phyloP scores from a whole-genome alignment of 106 monocot genomes.

The Ottelia alismoides region DNA sequence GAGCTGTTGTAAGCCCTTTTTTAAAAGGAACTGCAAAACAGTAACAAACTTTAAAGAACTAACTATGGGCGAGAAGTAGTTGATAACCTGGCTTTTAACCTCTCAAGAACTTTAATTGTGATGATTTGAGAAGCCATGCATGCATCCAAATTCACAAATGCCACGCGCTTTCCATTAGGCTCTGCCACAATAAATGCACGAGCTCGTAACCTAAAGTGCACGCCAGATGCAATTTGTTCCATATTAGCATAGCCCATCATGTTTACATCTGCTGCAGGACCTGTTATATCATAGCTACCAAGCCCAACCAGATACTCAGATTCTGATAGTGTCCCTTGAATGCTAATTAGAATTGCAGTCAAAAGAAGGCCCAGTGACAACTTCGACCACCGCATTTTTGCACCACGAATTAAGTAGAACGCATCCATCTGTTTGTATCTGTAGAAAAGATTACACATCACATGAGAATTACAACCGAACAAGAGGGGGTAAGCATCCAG shows the following conservation, averaged over 20 bases:
- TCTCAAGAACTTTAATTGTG: constrained; percentile 68
- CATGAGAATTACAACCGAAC: no score
- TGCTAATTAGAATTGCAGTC: background rate
- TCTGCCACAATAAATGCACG: constrained; percentile 24
- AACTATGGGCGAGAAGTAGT: no score
- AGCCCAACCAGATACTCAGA: constrained; percentile 20
- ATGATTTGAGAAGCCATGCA: constrained; percentile 94
- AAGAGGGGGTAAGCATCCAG: no score
- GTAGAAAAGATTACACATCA: no score
- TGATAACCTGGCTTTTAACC: constrained; percentile 84
- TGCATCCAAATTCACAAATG: constrained; percentile 88
- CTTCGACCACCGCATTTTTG: background rate
- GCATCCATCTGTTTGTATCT: no score
- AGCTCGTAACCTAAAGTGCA: constrained; percentile 26
- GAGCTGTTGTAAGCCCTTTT: no score
- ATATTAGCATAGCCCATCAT: constrained; percentile 34
- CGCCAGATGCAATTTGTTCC: constrained; percentile 16
- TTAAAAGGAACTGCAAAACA: no score
- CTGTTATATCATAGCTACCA: constrained; percentile 33
- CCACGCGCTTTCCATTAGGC: constrained; percentile 18
- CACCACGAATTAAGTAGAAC: no score
- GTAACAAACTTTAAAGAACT: no score
- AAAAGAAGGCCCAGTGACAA: constrained; percentile 1
- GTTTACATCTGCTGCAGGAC: constrained; percentile 25
- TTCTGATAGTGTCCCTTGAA: background rate